A percentile compares a stretch with the other conserved stretches of the same genome.
phyloP scores from a whole-genome alignment of 2,329 filamentous ascomycete genomes.

The Arthrobotrys megalospora region DNA sequence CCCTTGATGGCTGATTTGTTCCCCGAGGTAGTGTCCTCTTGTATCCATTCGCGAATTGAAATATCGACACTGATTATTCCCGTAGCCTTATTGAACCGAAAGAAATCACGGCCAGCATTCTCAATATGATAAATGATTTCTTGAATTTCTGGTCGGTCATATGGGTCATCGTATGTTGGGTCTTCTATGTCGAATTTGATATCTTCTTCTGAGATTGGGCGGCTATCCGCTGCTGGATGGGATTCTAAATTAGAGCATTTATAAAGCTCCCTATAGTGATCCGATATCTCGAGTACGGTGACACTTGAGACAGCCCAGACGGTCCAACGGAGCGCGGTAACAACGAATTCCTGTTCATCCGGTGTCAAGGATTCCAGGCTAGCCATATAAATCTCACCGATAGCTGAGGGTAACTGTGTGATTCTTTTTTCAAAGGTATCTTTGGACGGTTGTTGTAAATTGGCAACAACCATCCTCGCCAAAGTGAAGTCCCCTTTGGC shows the following conservation, averaged over 20 bases:
- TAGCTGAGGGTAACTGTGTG: conserved; percentile 16
- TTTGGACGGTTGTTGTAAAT: conserved; percentile 43
- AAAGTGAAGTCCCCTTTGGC: conserved; percentile 32
- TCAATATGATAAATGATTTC: conserved; percentile 35
- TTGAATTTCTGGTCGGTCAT: conserved; percentile 32
- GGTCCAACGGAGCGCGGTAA: conserved; percentile 38
- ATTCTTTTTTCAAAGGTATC: conserved; percentile 27
- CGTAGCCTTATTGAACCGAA: conserved; percentile 14
- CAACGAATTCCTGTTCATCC: conserved; percentile 41
- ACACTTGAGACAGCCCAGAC: conserved; percentile 41
- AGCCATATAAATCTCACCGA: conserved; percentile 46
- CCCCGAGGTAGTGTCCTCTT: background rate
- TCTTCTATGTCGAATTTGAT: too few relatives aligned
- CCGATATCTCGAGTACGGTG: conserved; percentile 43
- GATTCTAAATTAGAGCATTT: background rate
- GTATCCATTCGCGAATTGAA: conserved; percentile 50
- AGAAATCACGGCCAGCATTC: conserved; percentile 37
- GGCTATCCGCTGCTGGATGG: background rate
- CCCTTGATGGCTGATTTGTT: conserved; percentile 1
- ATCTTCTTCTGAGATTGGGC: background rate
- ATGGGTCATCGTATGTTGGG: too few relatives aligned
- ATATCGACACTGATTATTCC: conserved; percentile 43
- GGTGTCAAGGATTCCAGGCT: conserved; percentile 46
- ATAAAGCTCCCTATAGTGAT: conserved; percentile 46
- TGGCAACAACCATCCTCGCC: conserved; percentile 25